Evolutionary conservation across 495 filamentous ascomycete genomes (phyloP), one percentile per base, ranked within the genome.

Genomic region (Aspergillus asperescens): DNA sequence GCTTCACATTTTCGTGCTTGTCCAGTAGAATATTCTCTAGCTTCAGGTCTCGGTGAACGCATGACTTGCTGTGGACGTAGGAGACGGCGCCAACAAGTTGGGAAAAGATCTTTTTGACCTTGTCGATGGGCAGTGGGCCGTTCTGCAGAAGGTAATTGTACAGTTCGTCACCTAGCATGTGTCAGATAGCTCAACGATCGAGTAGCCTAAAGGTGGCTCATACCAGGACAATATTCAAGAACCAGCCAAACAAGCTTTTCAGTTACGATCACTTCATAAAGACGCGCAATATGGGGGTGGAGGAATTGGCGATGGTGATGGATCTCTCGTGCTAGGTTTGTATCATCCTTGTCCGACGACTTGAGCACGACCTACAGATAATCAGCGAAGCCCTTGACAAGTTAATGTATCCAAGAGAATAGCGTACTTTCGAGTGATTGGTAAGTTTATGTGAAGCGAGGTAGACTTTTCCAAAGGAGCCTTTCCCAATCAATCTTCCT

Each of bases 231-330:
- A 62, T 95, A 98, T 73, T 98, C 93, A 54, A 98, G 68, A 27
- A 92, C 94, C 63, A 98, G 77, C 93, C 93, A 98, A 24, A 98
- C 93, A 64, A 97, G 66, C 9, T 74, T 83, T 69, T 98, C 93
- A 7, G 93, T 98, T 28, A 97, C 90, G 50, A 97, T 92, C 43
- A 98, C 92, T 71, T 98, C 93, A 74, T 98, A 97, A 10, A 98
- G 75, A 9, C 93, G 81, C 20, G 93, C 91, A 64, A 98, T 98
- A 73, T 98, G 93, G 23, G 93, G 93, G 66, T 98, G 93, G 53
- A 96, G 77, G 67, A 98, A 95, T 72, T 98, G 93, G 58, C 93
- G 87, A 66, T 98, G 93, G 63, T 98, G 93, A 64, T 98, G 93
- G 57, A 98, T 97, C 65, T 98, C 93, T 51, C 93, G 86, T 31